Conservation (phyloP, 306 rosid genomes). For the Astragalus glycyphyllos region DNA sequence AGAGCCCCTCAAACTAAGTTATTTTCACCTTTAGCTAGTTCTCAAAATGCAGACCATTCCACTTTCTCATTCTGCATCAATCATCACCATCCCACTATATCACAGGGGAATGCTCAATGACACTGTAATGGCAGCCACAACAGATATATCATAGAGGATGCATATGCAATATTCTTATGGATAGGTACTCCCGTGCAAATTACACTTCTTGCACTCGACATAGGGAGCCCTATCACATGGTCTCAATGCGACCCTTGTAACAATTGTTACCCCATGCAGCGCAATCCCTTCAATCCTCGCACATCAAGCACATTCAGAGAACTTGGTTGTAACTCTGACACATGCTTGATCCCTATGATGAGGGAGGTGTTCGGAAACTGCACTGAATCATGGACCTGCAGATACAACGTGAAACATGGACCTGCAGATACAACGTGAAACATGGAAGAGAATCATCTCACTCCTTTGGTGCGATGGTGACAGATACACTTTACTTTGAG, state of each 20-base stretch:
- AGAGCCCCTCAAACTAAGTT: background rate
- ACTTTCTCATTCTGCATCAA: background rate
- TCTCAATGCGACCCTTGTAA: slow-evolving; percentile 49
- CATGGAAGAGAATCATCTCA: slow-evolving; percentile 15
- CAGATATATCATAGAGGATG: slow-evolving; percentile 30
- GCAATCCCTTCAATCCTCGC: slow-evolving; percentile 34
- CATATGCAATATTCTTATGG: slow-evolving; percentile 46
- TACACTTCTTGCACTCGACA: slow-evolving; percentile 37
- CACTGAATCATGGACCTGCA: slow-evolving; percentile 30
- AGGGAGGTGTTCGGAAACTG: slow-evolving; percentile 24
- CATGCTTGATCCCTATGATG: slow-evolving; percentile 47
- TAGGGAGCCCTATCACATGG: slow-evolving; percentile 47
- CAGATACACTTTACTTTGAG: slow-evolving; percentile 29
- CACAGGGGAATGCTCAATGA: slow-evolving; percentile 24
- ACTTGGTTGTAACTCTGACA: slow-evolving; percentile 37
- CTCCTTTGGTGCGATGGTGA: slow-evolving; percentile 44
- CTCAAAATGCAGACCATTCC: slow-evolving; percentile 32
- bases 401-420: slow-evolving; percentile 20
- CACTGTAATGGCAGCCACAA: background rate
- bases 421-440: no score
- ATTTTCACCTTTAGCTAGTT: background rate
- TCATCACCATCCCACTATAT: slow-evolving; percentile 42
- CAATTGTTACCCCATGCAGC: slow-evolving; percentile 42
- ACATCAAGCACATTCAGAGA: slow-evolving; percentile 39
- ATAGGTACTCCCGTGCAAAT: slow-evolving; percentile 50